phyloP scores from a whole-genome alignment of 805 yeast genomes.

The Zygotorulaspora chibaensis region DNA sequence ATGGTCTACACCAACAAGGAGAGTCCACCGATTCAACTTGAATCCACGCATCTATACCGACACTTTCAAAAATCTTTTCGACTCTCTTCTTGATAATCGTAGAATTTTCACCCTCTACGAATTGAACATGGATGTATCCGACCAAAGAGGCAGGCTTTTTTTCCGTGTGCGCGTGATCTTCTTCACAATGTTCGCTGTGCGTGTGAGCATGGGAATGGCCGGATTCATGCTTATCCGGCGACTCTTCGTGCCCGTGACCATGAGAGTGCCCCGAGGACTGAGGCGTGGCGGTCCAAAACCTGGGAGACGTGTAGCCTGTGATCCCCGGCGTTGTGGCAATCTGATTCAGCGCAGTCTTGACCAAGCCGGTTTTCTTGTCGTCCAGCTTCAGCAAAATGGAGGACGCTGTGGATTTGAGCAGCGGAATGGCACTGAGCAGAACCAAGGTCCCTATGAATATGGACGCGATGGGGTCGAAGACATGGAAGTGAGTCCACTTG shows the following conservation, averaged over 20 bases:
- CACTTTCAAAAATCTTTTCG: slow-evolving; percentile 47
- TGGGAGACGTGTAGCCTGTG: slow-evolving; percentile 78
- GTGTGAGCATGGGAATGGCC: slow-evolving; percentile 40
- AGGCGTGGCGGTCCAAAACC: slow-evolving; percentile 73
- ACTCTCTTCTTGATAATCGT: slow-evolving; percentile 57
- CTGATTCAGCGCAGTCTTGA: slow-evolving; percentile 65
- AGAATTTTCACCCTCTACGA: slow-evolving; percentile 58
- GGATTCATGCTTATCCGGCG: slow-evolving; percentile 34
- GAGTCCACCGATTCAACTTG: slow-evolving; percentile 66
- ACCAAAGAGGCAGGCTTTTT: slow-evolving; percentile 41
- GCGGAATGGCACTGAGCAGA: slow-evolving; percentile 76
- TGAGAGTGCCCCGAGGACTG: slow-evolving; percentile 26
- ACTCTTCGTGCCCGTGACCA: slow-evolving; percentile 31
- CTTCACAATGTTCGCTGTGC: slow-evolving; percentile 26
- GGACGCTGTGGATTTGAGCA: slow-evolving; percentile 74
- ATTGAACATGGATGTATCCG: slow-evolving; percentile 84
- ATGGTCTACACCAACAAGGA: slow-evolving; percentile 61
- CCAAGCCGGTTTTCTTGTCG: slow-evolving; percentile 52
- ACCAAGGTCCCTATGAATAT: slow-evolving; percentile 79
- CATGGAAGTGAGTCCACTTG: slow-evolving; percentile 56
- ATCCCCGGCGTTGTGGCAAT: slow-evolving; percentile 72
- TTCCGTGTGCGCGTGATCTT: slow-evolving; percentile 21
- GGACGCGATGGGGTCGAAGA: slow-evolving; percentile 92
- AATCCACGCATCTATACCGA: slow-evolving; percentile 51
- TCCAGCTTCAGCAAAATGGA: slow-evolving; percentile 62